Evolutionary conservation across 164 flowering plant genomes (phyloP), one percentile per base, ranked within the genome.

Genomic region (Amborella trichopoda): DNA sequence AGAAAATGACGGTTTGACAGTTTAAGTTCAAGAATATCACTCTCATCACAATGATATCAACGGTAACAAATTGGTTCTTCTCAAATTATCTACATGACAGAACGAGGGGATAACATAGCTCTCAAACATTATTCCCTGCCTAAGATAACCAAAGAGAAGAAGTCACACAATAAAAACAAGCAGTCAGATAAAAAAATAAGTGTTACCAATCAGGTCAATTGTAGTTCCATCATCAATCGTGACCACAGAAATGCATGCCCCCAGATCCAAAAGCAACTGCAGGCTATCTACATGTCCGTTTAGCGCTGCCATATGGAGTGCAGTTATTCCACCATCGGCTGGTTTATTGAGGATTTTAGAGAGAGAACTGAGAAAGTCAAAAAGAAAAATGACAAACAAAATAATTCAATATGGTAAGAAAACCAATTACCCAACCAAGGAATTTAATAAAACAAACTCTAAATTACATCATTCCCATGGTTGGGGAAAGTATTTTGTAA

Each of bases 271-370:
- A 38, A 90, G 81, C 41, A 90, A 68, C 21, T 78, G 86, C 27
- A 83, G 64, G 10, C 67, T 73, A 26, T 83, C 98, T 16, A 64
- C 73, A 69, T 90, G 95, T 41, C 98, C 94, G 60, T 90, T 86
- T 48, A 90, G 64, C 33, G 95, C 87, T 21, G 95, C 94, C 98
- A 90, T 86, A 68, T 90, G 95, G 32, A 90, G 78, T 14, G 98
- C 91, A 53, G 98, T 90, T 45, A 86, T 68, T 4, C 98, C 94
- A 58, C 95, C 98, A 71, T 90, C 98, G 28, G 94, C 83, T 6
- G 89, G 61, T 55, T 62, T 70, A 61, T 81, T 90, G 40, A 81
- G 64, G 49, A 79, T 66, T 34, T 71, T 60, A 52, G 22, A 38
- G n/a, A 90, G 78, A 33, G 65, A 71, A 54, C 95, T 90, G 60